Conservation (phyloP, 148 eudicot species). For the Camellia japonica region DNA sequence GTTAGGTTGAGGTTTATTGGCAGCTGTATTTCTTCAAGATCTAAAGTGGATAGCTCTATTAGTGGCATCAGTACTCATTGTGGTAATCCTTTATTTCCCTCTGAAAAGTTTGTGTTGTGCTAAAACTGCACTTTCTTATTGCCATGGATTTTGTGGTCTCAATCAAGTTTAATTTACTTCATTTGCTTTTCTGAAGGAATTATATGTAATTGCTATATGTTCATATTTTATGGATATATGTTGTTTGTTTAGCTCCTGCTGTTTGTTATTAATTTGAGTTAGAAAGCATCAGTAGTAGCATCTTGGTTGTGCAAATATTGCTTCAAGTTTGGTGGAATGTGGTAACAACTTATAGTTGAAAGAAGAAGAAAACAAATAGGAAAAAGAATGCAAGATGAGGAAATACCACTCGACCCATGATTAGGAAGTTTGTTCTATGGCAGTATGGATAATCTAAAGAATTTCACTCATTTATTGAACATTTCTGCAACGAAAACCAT, state of each 20-base stretch:
- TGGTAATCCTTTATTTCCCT: constrained; percentile 32
- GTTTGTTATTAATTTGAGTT: background rate
- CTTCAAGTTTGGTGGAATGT: constrained; percentile 3
- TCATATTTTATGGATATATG: background rate
- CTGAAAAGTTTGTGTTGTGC: background rate
- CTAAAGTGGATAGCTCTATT: constrained; percentile 84
- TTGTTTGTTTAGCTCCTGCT: background rate
- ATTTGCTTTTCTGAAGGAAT: constrained; percentile 24
- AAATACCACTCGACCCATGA: background rate
- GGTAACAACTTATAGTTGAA: background rate
- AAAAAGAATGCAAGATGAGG: background rate
- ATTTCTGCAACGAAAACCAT: background rate
- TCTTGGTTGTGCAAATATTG: background rate
- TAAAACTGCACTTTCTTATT: background rate
- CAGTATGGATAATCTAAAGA: background rate
- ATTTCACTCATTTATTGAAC: background rate
- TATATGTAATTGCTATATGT: background rate
- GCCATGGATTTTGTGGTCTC: background rate
- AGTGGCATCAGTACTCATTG: constrained; percentile 74
- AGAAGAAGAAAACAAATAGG: background rate
- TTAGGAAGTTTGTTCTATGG: background rate
- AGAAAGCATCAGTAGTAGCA: background rate
- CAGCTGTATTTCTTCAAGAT: constrained; percentile 88
- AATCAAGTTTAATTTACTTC: background rate
- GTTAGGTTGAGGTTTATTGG: constrained; percentile 68